Conservation (phyloP, 179 eudicot genomes). For the Silene vulgaris region DNA sequence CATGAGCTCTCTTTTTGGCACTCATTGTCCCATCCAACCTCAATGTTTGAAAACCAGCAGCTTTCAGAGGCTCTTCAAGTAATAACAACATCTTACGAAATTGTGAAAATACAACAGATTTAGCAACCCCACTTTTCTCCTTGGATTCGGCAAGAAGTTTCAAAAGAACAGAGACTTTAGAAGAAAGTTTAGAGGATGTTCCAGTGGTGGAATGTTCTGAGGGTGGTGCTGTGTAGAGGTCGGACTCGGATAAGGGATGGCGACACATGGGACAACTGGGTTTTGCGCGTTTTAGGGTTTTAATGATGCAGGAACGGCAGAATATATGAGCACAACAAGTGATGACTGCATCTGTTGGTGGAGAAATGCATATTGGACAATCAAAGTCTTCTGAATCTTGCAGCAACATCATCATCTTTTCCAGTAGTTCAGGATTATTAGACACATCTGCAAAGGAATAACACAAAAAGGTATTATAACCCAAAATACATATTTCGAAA, state of each 20-base stretch:
- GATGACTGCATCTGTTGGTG: constrained; percentile 64
- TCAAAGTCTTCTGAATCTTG: constrained; percentile 92
- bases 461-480: neutral
- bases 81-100: constrained; percentile 69
- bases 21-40: constrained; percentile 83
- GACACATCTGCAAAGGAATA: constrained; percentile 54
- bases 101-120: constrained; percentile 88
- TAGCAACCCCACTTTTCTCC: constrained; percentile 36
- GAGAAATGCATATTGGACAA: constrained; percentile 89
- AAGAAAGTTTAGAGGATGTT: constrained; percentile 33
- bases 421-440: constrained; percentile 68
- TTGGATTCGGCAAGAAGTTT: constrained; percentile 56
- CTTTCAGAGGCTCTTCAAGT: constrained; percentile 71
- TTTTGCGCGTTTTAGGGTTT: constrained; percentile 56
- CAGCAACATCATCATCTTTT: constrained; percentile 63
- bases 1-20: constrained; percentile 60
- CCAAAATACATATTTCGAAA: neutral
- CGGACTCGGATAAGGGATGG: constrained; percentile 61
- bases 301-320: constrained; percentile 68
- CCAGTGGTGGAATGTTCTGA: constrained; percentile 29
- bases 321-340: constrained; percentile 85
- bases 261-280: constrained; percentile 85
- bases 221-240: constrained; percentile 76
- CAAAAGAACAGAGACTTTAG: constrained; percentile 61
- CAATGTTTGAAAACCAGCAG: constrained; percentile 64